Base-by-base conservation (phyloP, 768 basidiomycete genomes). In the Boletus reticulatus region DNA sequence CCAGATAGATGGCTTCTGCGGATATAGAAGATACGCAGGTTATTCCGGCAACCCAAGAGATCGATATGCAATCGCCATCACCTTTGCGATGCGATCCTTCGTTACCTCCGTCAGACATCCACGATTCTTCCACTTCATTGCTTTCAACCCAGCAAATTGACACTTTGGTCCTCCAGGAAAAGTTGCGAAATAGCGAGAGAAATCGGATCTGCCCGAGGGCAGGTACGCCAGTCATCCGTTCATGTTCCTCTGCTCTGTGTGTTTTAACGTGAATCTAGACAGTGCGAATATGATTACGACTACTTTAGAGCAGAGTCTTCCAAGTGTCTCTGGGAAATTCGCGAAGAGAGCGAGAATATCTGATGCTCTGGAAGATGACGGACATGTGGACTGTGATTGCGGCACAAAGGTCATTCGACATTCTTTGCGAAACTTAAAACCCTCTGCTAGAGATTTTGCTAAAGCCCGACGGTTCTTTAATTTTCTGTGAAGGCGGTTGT, bases 401-500 rank as follows among this genome's bases (percentile, higher is more conserved):
- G 84, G 80, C 6, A 77, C 88, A 52, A 59, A 57, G 48, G 89
- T 88, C 36, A 44, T 49, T 43, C 41, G 17, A 43, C 12, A 31
- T 20, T 32, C 9, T n/a, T 52, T 17, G 52, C 27, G 45, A 50
- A 31, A 44, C 29, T 6, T 27, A 29, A 13, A 43, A 17, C 19
- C 7, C 27, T 31, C 36, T 17, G 17, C 46, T 56, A 64, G 37
- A 46, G 1, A 32, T 55, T 13, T 41, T 14, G 19, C 47, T 20
- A 43, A 24, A 90, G 87, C 63, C 75, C 16, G 83, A 85, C 58
- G 76, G 29, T 29, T 29, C 79, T 22, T 64, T 61, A 29, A 78
- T 82, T 53, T 77, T 82, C 52, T 93, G 90, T 63, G 88, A 92
- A 56, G 84, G 83, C 10, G 82, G 77, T n/a, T 92, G 91, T 69